Base-by-base conservation (phyloP, 352 stramenopile species). In the Hyaloperonospora arabidopsidis region DNA sequence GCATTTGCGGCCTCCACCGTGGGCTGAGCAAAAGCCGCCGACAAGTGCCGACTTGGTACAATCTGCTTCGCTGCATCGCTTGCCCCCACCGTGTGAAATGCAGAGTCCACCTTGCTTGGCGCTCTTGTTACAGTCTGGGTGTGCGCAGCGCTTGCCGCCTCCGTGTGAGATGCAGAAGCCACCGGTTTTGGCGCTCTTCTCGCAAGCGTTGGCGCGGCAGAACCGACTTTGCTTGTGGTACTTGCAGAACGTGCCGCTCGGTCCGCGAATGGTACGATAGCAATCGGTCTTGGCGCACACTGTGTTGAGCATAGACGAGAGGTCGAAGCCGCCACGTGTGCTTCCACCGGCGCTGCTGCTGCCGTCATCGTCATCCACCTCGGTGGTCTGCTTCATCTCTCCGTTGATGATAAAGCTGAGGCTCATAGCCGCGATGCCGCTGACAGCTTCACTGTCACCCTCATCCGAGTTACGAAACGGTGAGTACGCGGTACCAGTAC, bases 211-310 rank as follows among this genome's bases (percentile, higher is more conserved):
- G 14, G 74, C 73, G n/a, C 71, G 77, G 52, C 79, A 89, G 54
- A 89, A 87, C 48, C 79, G 79, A 53, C 76, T 88, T 49, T 86
- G 77, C 68, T 90, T 90, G 72, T 88, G 77, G 54, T 87, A 87
- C 71, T 90, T 87, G 74, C 77, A 90, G 65, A 87, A 88, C 50
- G 77, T 78, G 36, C 79, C 79, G 36, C 43, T 69, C 14, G 78
- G 72, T 1, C 80, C 72, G 19, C 76, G 74, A 52, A 87, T 85
- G 54, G 78, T 85, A n/a, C 78, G 78, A 54, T 86, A 83, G 67
- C 80, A 90, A 52, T 87, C 76, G 10, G 64, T 62, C 61, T 90
- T 91, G 55, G 78, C 76, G 49, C 80, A 90, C 41, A 88, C 76
- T 8, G 72, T 87, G 61, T 88, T 90, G 58, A 90, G 72, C 61